Evolutionary conservation across 768 basidiomycete genomes (phyloP), one percentile per base, ranked within the genome.

Genomic region (Pleurotus tuoliensis): DNA sequence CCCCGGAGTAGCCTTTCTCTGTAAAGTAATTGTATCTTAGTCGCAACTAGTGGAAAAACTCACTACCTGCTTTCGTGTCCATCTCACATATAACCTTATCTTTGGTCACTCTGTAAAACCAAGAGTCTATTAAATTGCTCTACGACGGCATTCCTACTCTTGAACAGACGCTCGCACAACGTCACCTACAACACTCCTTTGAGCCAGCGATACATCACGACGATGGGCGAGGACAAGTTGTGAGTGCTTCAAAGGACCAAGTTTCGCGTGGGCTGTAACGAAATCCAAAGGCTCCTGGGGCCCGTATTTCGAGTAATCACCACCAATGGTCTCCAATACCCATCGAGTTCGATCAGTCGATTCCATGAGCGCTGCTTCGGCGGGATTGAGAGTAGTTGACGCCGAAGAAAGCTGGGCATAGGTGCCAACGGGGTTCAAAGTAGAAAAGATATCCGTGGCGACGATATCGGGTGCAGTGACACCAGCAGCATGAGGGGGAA

Each of bases 291-390:
- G 60, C 22, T 60, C 46, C 9, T 57, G 56, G 7, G 74, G 69
- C 45, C 77, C 64, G 59, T 78, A 81, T 38, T 74, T 74, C 13
- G 75, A 68, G 61, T 87, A 87, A 60, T 82, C 77, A 25, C 83
- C 82, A 3, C 72, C 79, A 13, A 68, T 57, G 22, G 47, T 56
- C 62, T 82, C 59, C 11, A 56, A 60, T 54, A 61, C 27, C 45
- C 48, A 54, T 30, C 54, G 61, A 8, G 50, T 41, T 15, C 61
- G 60, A 18, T 49, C 44, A 22, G 34, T 24, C 25, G 53, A 38
- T 38, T 56, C 52, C 16, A 45, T 34, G 3, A 27, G 40, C 18
- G 22, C 25, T 34, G 27, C 48, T 58, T 54, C 52, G 39, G 55
- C 12, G 4, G 38, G 24, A 53, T 59, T 20, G 47, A 50, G 22